Evolutionary conservation across 164 flowering plant species (phyloP).

Genomic region (Dillenia suffruticosa): DNA sequence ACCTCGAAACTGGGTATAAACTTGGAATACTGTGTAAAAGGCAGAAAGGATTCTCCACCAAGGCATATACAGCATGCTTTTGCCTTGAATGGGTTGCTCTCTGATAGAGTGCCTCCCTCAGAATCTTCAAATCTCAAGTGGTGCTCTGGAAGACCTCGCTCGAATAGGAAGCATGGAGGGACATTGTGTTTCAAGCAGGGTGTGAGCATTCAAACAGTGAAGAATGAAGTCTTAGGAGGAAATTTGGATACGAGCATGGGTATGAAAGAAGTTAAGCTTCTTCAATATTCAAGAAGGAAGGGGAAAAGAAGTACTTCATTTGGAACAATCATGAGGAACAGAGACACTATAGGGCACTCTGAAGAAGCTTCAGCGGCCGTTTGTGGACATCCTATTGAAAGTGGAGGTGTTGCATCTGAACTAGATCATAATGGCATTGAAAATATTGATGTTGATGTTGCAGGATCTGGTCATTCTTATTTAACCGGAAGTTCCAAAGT

Average conservation of each 20-base stretch:
- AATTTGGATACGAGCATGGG: conserved; percentile 14
- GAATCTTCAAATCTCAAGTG: conserved; percentile 45
- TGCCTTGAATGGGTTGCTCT: conserved; percentile 47
- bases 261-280: conserved; percentile 22
- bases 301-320: conserved; percentile 13
- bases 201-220: conserved; percentile 15
- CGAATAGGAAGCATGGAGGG: conserved; percentile 32
- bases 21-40: conserved; percentile 52
- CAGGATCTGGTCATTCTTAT: conserved; percentile 3
- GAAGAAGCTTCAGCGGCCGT: conserved; percentile 11
- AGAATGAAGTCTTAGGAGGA: conserved; percentile 14
- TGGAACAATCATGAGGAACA: conserved; percentile 9
- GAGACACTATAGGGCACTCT: conserved; percentile 7
- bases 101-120: conserved; percentile 24
- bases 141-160: conserved; percentile 61
- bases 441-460: conserved; percentile 8
- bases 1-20: conserved; percentile 74
- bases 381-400: conserved; percentile 8
- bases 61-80: conserved; percentile 52
- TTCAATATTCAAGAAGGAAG: conserved; percentile 59
- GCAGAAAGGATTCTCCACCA: conserved; percentile 48
- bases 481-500: conserved; percentile 5
- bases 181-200: conserved; percentile 15
- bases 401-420: conserved; percentile 4
- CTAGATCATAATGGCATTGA: conserved; percentile 3